Evolutionary conservation across 106 monocot species (phyloP).

Genomic region (Dendrobium chrysotoxum): DNA sequence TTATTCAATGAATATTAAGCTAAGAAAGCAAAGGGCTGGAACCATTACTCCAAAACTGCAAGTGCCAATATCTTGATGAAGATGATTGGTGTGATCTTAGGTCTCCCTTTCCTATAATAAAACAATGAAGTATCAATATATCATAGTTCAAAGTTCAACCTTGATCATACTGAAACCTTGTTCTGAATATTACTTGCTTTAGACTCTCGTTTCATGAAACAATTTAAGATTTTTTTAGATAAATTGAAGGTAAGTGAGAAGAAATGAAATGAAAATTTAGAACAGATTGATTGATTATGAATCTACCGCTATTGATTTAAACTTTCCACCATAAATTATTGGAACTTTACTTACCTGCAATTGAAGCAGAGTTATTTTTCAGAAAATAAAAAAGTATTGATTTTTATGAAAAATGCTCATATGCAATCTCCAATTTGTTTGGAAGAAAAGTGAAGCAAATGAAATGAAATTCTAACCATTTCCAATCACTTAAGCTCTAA

Average conservation of each 20-base stretch:
- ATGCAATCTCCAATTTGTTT: no score
- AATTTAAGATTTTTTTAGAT: background rate
- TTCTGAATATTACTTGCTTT: no score
- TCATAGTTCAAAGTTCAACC: background rate
- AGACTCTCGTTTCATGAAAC: background rate
- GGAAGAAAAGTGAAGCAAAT: no score
- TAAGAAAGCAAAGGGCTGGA: background rate
- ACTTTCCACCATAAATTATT: no score
- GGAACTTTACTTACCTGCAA: no score
- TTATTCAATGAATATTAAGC: background rate
- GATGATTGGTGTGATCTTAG: conserved; percentile 57
- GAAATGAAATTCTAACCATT: no score
- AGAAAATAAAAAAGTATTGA: no score
- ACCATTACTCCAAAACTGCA: conserved; percentile 55
- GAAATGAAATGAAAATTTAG: background rate
- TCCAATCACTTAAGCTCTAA: no score
- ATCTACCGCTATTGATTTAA: background rate
- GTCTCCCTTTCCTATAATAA: conserved; percentile 60
- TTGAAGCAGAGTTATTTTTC: no score
- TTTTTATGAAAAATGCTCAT: no score
- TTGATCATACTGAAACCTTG: no score
- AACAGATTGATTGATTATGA: background rate
- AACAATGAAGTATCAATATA: background rate
- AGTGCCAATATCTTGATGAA: conserved; percentile 66
- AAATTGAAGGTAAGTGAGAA: background rate